Evolutionary conservation across 129 eudicot species (phyloP).

Genomic region (Arctium minus): DNA sequence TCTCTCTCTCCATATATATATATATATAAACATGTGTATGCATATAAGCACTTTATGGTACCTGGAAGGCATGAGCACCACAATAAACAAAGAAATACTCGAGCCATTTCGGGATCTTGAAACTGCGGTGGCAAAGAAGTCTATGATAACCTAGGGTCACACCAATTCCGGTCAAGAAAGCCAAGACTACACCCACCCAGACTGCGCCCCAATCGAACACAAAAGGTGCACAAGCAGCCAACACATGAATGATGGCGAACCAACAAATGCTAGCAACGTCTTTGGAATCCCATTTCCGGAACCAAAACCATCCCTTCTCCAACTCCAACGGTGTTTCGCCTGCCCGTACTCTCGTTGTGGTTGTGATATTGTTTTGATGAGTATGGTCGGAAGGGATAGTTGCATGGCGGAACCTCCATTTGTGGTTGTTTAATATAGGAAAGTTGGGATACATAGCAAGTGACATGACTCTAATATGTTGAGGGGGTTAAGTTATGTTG

Average conservation of each 20-base stretch:
- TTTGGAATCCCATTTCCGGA: background rate
- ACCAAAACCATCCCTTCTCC: constrained; percentile 5
- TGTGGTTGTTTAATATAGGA: background rate
- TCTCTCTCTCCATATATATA: too few species aligned
- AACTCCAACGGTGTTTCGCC: background rate
- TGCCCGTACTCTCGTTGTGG: background rate
- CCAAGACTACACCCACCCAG: background rate
- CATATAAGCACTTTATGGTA: background rate
- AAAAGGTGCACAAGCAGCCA: constrained; percentile 4
- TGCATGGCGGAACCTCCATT: background rate
- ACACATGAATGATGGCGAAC: background rate
- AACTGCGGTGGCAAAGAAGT: constrained; percentile 15
- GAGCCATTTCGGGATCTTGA: constrained; percentile 20
- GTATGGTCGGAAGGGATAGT: background rate
- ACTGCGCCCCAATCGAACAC: background rate
- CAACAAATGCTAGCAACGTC: background rate
- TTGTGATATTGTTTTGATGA: background rate
- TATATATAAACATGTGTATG: too few species aligned
- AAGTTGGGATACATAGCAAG: background rate
- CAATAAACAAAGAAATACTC: constrained; percentile 22
- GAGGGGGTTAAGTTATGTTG: background rate
- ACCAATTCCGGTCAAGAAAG: background rate
- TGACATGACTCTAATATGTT: background rate
- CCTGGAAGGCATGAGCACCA: constrained; percentile 2
- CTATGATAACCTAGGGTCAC: constrained; percentile 16